phyloP scores from a whole-genome alignment of 2,329 filamentous ascomycete species.

The Helotiales sp. region DNA sequence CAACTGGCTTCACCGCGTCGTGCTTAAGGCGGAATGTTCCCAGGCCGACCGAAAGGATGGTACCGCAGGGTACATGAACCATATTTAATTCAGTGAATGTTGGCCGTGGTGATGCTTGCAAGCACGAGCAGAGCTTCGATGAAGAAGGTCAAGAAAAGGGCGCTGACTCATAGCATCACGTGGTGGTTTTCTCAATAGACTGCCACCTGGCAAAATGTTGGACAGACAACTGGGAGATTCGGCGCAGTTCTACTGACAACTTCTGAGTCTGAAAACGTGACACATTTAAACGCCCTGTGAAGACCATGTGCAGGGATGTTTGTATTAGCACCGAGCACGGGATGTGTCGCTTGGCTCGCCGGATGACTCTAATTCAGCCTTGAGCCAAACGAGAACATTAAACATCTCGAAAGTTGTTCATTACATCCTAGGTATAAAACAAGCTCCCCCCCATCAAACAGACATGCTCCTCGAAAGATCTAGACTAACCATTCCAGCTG shows the following conservation, averaged over 20 bases:
- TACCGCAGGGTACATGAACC: background rate
- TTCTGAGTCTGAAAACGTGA: background rate
- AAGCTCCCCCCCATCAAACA: background rate
- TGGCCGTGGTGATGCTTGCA: background rate
- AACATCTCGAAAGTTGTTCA: too few relatives aligned
- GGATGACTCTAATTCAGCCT: background rate
- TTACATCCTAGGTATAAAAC: too few relatives aligned
- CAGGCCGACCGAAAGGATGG: conserved; percentile 74
- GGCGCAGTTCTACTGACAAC: background rate
- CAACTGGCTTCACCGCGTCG: conserved; percentile 68
- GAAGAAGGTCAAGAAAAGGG: too few relatives aligned
- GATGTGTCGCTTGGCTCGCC: background rate
- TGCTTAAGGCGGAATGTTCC: conserved; percentile 80
- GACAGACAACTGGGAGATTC: too few relatives aligned
- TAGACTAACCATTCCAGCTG: background rate
- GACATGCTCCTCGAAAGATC: background rate
- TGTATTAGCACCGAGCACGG: background rate
- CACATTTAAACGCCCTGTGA: background rate
- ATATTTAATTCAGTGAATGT: background rate
- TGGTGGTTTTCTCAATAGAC: background rate
- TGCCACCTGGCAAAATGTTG: too few relatives aligned
- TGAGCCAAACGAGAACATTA: background rate
- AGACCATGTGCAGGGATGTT: background rate
- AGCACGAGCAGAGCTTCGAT: too few relatives aligned
- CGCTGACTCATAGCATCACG: background rate